Percentiles rank a stretch among this genome's conserved stretches.
Evolutionary conservation across 495 filamentous ascomycete species (phyloP).

Genomic region (Penicillium lagena): DNA sequence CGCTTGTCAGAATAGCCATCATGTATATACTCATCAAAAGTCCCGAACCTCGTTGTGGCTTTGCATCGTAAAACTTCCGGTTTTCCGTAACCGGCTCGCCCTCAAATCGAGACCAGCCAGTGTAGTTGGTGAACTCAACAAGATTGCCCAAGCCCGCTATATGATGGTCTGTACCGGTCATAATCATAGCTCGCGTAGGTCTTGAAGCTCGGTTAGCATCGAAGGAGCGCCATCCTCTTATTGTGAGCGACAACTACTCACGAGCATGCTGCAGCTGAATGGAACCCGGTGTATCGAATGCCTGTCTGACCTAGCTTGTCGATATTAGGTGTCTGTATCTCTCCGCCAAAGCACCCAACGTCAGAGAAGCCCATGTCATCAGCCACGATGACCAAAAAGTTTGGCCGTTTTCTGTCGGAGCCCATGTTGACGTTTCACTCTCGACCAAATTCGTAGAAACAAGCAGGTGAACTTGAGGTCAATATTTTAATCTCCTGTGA

Average conservation of each 20-base stretch:
- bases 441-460: no score
- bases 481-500: no score
- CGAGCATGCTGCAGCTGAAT: constrained; percentile 59
- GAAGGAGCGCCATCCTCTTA: neutral
- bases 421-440: no score
- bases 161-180: constrained; percentile 42
- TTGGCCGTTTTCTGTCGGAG: constrained; percentile 38
- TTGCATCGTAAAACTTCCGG: no score
- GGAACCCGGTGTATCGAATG: constrained; percentile 55
- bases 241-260: constrained; percentile 5
- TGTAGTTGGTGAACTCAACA: constrained; percentile 44
- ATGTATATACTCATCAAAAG: no score
- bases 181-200: constrained; percentile 56
- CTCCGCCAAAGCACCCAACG: constrained; percentile 54
- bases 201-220: constrained; percentile 5
- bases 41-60: constrained; percentile 24
- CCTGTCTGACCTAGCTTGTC: constrained; percentile 50
- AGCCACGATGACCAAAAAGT: constrained; percentile 57
- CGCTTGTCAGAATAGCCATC: no score
- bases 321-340: constrained; percentile 57
- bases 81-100: constrained; percentile 9
- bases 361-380: constrained; percentile 62
- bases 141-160: constrained; percentile 41
- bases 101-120: constrained; percentile 36
- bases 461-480: no score